Conservation (phyloP, 257 asterid species). For the Capsicum pubescens region DNA sequence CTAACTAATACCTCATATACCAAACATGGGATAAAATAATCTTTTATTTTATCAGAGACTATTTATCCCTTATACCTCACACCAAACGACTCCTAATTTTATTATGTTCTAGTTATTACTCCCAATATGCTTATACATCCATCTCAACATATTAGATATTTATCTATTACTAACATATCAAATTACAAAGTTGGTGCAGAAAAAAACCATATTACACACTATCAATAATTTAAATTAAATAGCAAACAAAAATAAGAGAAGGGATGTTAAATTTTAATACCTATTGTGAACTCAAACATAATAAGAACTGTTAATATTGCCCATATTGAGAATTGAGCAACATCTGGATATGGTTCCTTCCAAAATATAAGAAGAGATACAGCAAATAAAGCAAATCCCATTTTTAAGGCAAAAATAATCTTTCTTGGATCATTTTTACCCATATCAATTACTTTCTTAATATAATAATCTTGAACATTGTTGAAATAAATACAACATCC, state of each 20-base stretch:
- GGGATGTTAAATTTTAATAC: conserved; percentile 11
- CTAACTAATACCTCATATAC: too few species aligned
- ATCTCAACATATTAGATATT: not conserved
- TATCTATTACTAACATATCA: not conserved
- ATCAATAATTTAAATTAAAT: not conserved
- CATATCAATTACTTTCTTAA: conserved; percentile 44
- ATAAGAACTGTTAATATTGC: conserved; percentile 57
- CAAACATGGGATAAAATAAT: too few species aligned
- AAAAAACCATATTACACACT: not conserved
- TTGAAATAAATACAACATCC: conserved; percentile 18
- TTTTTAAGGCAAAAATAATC: conserved; percentile 43
- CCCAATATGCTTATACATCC: not conserved
- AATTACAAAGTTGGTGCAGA: not conserved
- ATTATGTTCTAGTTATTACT: too few species aligned
- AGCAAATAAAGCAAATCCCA: conserved; percentile 52
- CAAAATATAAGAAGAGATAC: conserved; percentile 52
- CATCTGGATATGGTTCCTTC: conserved; percentile 44
- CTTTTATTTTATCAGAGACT: too few species aligned
- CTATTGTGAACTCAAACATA: conserved; percentile 57
- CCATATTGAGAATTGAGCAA: conserved; percentile 52
- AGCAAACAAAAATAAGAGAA: not conserved
- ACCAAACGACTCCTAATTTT: too few species aligned
- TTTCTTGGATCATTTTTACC: conserved; percentile 54
- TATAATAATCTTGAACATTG: conserved; percentile 35
- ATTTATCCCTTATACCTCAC: too few species aligned